Percentiles rank a stretch among this genome's conserved stretches.
Conservation (phyloP, 345 rosid genomes). For the Syzygium aromaticum region DNA sequence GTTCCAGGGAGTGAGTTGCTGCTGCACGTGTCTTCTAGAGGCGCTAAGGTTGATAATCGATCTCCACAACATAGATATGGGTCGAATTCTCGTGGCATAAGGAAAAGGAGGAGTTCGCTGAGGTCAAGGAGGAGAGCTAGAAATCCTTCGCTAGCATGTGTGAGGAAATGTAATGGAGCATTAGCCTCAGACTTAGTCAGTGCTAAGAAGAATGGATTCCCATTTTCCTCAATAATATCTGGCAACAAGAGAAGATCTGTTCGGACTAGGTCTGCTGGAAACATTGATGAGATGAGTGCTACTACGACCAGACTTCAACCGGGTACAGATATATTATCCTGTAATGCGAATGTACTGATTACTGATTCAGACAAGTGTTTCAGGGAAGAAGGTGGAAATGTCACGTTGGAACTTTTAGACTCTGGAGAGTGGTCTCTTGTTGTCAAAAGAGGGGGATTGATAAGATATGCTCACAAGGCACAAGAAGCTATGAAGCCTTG, state of each 20-base stretch:
- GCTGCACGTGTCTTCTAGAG: constrained; percentile 36
- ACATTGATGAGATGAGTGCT: constrained; percentile 20
- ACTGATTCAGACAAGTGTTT: constrained; percentile 54
- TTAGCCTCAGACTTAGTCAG: constrained; percentile 47
- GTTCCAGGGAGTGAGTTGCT: constrained; percentile 15
- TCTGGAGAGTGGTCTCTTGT: constrained; percentile 68
- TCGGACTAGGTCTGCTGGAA: constrained; percentile 16
- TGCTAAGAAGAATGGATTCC: constrained; percentile 45
- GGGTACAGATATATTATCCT: constrained; percentile 28
- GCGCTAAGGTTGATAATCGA: constrained; percentile 38
- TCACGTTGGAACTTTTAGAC: constrained; percentile 40
- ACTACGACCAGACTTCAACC: constrained; percentile 14
- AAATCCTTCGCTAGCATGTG: constrained; percentile 27
- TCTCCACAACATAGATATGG: constrained; percentile 34
- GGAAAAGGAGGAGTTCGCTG: constrained; percentile 65
- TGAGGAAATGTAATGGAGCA: constrained; percentile 45
- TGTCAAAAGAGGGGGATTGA: constrained; percentile 44
- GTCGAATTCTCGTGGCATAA: constrained; percentile 50
- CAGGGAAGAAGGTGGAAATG: constrained; percentile 58
- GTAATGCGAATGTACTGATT: constrained; percentile 58
- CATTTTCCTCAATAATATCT: constrained; percentile 37
- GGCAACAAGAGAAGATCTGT: constrained; percentile 43
- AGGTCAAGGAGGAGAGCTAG: constrained; percentile 53
- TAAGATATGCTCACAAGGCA: constrained; percentile 38
- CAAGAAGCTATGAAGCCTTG: constrained; percentile 54